These are phyloP conservation scores for Kwoniella sp. DNA, from an alignment of 768 basidiomycete genomes.

Conservation along the genomic window DNA sequence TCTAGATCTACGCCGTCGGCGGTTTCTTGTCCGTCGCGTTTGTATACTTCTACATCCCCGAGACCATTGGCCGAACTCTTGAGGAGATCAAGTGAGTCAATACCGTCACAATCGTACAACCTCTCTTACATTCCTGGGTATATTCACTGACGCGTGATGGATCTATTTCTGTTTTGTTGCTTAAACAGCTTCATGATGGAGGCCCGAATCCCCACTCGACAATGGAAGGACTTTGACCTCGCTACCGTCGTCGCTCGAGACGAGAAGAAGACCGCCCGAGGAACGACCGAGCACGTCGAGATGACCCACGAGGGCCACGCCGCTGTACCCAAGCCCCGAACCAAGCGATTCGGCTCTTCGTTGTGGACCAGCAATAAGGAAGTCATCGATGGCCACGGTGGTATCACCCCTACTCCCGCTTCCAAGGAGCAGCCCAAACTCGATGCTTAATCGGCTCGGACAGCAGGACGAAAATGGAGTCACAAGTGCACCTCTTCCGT, in stretches of 20 bases:
- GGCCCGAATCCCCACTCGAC: slow-evolving; percentile 42
- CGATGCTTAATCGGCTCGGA: neutral
- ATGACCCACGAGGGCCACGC: neutral
- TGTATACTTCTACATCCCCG: slow-evolving; percentile 53
- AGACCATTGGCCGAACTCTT: slow-evolving; percentile 46
- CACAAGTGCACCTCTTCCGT: no score
- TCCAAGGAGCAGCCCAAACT: neutral
- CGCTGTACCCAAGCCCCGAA: slow-evolving; percentile 12
- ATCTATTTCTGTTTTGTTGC: neutral
- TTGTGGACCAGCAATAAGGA: slow-evolving; percentile 13
- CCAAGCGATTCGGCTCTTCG: slow-evolving; percentile 17
- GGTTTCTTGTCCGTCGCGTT: slow-evolving; percentile 40
- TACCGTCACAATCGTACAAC: no score
- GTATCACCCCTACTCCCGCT: neutral
- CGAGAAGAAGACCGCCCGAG: slow-evolving; percentile 37
- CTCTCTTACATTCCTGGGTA: no score
- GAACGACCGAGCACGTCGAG: slow-evolving; percentile 34
- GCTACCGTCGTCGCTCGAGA: slow-evolving; percentile 40
- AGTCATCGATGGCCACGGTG: neutral
- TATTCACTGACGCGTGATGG: neutral
- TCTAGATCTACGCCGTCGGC: slow-evolving; percentile 43
- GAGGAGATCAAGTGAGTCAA: slow-evolving; percentile 47
- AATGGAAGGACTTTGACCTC: slow-evolving; percentile 45
- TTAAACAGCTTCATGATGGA: slow-evolving; percentile 47
- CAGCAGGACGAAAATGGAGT: no score